A percentile compares a stretch with the other conserved stretches of the same genome.
These are phyloP conservation scores for Didymella pomorum DNA, from an alignment of 2,329 filamentous ascomycete species.

Conservation along the genomic window DNA sequence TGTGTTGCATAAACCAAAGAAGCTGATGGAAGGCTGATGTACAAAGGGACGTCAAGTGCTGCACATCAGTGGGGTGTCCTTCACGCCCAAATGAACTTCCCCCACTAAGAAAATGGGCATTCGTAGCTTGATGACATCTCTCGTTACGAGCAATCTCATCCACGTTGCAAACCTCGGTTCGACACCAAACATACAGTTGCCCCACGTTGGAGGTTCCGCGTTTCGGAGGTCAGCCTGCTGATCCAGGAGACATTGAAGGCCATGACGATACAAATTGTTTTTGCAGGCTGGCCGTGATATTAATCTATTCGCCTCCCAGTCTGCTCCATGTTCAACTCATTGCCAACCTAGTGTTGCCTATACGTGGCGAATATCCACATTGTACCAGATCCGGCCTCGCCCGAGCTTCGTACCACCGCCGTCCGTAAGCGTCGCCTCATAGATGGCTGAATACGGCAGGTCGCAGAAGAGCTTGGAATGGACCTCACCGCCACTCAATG, in stretches of 20 bases:
- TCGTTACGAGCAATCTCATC: background rate
- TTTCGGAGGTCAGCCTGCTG: background rate
- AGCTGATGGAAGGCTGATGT: slow-evolving; percentile 13
- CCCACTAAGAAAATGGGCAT: slow-evolving; percentile 1
- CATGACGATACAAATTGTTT: background rate
- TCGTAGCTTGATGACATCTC: slow-evolving; percentile 11
- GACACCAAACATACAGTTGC: background rate
- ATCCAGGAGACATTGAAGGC: background rate
- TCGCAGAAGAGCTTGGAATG: slow-evolving; percentile 15
- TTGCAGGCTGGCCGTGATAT: background rate
- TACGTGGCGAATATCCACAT: slow-evolving; percentile 16
- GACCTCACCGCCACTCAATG: slow-evolving; percentile 1
- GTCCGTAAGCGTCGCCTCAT: background rate
- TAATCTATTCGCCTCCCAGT: background rate
- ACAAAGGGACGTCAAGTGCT: slow-evolving; percentile 19
- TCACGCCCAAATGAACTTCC: slow-evolving; percentile 2
- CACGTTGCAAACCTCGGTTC: slow-evolving; percentile 8
- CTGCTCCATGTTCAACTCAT: background rate
- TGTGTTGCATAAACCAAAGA: slow-evolving; percentile 13
- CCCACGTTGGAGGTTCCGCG: background rate
- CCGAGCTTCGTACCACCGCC: slow-evolving; percentile 4
- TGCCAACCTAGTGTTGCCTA: slow-evolving; percentile 6
- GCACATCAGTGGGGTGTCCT: slow-evolving; percentile 13
- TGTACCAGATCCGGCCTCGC: background rate
- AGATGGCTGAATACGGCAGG: slow-evolving; percentile 9